Evolutionary conservation across 148 eudicot species (phyloP).

Genomic region (Rhododendron griersonianum): DNA sequence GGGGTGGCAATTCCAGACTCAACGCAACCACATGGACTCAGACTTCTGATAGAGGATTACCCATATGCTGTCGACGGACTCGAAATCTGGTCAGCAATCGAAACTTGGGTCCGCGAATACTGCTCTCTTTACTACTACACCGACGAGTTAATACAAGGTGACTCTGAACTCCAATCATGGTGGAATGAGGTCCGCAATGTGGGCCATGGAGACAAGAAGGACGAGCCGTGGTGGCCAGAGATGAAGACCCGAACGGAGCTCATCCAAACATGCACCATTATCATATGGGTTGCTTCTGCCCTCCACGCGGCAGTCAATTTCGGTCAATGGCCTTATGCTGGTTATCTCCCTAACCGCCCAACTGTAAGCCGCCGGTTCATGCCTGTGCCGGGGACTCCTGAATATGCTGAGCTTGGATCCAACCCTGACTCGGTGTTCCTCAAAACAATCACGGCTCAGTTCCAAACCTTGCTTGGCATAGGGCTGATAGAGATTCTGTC

Average conservation of each 20-base stretch:
- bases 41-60: slow-evolving; percentile 66
- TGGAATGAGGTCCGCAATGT: slow-evolving; percentile 7
- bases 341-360: slow-evolving; percentile 29
- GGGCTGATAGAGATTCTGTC: not conserved
- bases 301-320: not conserved
- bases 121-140: slow-evolving; percentile 53
- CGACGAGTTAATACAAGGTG: slow-evolving; percentile 36
- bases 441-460: not conserved
- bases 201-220: slow-evolving; percentile 15
- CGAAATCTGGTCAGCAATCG: slow-evolving; percentile 77
- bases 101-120: slow-evolving; percentile 61
- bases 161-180: slow-evolving; percentile 54
- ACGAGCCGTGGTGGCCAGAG: slow-evolving; percentile 17
- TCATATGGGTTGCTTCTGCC: slow-evolving; percentile 26
- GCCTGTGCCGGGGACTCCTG: slow-evolving; percentile 15
- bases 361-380: slow-evolving; percentile 25
- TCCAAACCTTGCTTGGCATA: not conserved
- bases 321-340: slow-evolving; percentile 15
- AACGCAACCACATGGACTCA: slow-evolving; percentile 33
- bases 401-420: not conserved
- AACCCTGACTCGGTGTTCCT: not conserved
- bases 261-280: slow-evolving; percentile 14
- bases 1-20: not conserved
- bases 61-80: slow-evolving; percentile 84
- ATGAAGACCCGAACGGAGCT: slow-evolving; percentile 9